Evolutionary conservation across 306 rosid genomes (phyloP), one percentile per base, ranked within the genome.

Genomic region (Vachellia collinsii): DNA sequence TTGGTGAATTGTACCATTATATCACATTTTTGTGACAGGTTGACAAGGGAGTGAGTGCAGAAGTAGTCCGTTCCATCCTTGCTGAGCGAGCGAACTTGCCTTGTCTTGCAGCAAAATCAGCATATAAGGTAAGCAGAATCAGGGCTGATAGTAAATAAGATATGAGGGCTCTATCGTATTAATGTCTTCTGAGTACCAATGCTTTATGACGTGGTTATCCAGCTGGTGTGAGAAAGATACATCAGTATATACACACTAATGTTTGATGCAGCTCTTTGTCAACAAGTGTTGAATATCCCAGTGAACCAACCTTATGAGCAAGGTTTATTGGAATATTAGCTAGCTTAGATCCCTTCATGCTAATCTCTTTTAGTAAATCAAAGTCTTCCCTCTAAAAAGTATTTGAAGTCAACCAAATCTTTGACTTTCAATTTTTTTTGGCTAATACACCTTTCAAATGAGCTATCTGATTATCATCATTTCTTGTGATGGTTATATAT

Each of bases 61-160:
- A 92, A 87, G 82, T 94, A 51, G 97, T 94, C 73, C 97, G 91
- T 75, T 90, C 98, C 11, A 75, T 92, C 66, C 97, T 91, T 64
- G 81, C 81, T 34, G 97, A 94, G 85, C 89, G 97, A 61, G 94
- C 97, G 61, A 91, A 90, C 63, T 85, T 80, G 51, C 98, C 94
- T 38, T 84, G 87, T 80, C 92, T 94, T 19, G 97, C 97, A 19
- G 94, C 95, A 47, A 91, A 87, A 81, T 88, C 98, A 67, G 97
- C 97, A 78, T 73, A 81, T 73, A 90, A 89, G 83, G 98, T 94
- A 87, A 82, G 84, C 61, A 53, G 56, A 16, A 51, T 37, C 20
- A 80, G 7, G 13, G 20, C 74, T 4, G 46, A 8, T 66, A 38
- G 5, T 38, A 38, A 38, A 38, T 66, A 23, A 66, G 71, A 65